Base-by-base conservation (phyloP, 106 monocot genomes). In the Vanilla planifolia region DNA sequence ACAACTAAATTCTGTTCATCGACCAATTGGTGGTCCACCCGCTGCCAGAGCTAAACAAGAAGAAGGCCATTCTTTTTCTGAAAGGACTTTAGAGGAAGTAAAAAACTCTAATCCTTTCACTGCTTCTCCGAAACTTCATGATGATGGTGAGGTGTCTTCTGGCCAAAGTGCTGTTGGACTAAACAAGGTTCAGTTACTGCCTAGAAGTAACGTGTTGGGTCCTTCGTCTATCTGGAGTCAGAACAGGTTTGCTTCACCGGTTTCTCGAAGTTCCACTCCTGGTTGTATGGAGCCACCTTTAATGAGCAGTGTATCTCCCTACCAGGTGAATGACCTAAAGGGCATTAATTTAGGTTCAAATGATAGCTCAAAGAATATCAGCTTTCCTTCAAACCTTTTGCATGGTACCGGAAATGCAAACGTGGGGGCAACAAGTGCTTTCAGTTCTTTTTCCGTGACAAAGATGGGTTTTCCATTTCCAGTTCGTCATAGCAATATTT, bases 201-300 rank as follows among this genome's bases (percentile, higher is more conserved):
- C 73, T 24, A 77, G 57, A 61, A 28, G 59, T 39, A 77, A 64
- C 41, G 42, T 51, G 48, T 16, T 67, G 58, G 61, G 66, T 30
- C 65, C 81, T 69, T 46, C 65, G 43, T 58, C 62, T 70, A 25
- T 76, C 43, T 83, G 83, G 89, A 74, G 74, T 51, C 89, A 83
- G 47, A 94, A 73, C 40, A 77, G 67, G 58, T 67, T 76, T 62
- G 15, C 56, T 50, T 62, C 63, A 23, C 51, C 65, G 59, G 59
- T 52, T 71, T 52, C 75, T 60, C 81, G 79, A 74, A 70, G 60
- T 43, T 73, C 75, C 57, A 55, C 35, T 69, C 41, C 75, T 64
- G 67, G 70, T 37, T 47, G 70, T 60, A 16, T 51, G 30, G 71
- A 68, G 35, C 36, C 79, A 72, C 60, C 68, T 65, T 45, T 52